Evolutionary conservation across 1,284 basidiomycete genomes (phyloP).

Genomic region (Porodaedalea pini): DNA sequence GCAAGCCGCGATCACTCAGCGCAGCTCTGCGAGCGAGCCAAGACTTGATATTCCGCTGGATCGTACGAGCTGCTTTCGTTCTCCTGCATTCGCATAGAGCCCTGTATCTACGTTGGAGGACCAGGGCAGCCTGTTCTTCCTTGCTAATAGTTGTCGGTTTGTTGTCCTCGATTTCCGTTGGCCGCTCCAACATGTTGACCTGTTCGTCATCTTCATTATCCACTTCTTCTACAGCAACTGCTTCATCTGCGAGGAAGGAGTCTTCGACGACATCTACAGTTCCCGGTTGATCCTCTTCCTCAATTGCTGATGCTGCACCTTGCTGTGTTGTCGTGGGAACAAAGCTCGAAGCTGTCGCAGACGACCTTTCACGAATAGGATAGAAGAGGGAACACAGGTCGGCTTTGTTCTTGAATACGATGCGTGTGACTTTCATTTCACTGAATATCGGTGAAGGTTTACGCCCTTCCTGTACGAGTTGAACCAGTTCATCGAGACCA

Average conservation of each 20-base stretch:
- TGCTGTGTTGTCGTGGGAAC: neutral
- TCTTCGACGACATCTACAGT: neutral
- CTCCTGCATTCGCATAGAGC: too few species aligned
- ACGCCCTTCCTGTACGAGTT: neutral
- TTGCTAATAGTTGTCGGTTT: too few species aligned
- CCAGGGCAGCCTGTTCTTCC: neutral
- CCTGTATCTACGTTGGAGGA: too few species aligned
- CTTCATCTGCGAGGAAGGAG: neutral
- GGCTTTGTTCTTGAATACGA: neutral
- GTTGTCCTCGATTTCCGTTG: neutral
- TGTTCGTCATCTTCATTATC: neutral
- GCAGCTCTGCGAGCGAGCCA: neutral
- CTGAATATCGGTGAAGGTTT: neutral
- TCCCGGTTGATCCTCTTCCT: neutral
- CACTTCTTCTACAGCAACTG: neutral
- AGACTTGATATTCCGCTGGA: neutral
- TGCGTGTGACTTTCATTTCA: neutral
- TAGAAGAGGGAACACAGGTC: neutral
- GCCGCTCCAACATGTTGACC: neutral
- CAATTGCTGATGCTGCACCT: neutral
- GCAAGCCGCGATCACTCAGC: neutral
- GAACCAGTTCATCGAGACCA: conserved; percentile 10
- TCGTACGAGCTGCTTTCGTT: too few species aligned
- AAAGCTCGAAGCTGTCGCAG: neutral
- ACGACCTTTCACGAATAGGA: neutral